phyloP scores from a whole-genome alignment of 306 rosid species.

The Citrullus colocynthis region DNA sequence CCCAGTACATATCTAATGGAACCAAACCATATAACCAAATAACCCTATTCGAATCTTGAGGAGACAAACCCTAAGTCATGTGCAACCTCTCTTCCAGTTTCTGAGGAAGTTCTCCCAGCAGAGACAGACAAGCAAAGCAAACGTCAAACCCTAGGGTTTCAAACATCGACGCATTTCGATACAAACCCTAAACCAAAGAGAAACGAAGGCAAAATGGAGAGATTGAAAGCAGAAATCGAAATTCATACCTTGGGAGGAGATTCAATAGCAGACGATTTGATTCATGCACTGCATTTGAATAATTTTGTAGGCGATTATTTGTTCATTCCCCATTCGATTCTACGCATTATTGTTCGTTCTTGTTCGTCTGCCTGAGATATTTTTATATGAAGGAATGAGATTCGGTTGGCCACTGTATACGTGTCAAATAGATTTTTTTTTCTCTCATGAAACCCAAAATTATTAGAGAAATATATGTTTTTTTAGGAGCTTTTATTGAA shows the following conservation, averaged over 20 bases:
- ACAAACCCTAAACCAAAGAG: not conserved
- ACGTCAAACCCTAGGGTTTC: constrained; percentile 7
- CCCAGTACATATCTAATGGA: not conserved
- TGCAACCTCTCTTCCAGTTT: not conserved
- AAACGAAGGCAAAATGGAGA: not conserved
- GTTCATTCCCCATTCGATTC: not conserved
- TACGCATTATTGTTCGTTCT: not conserved
- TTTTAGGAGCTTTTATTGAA: too few species aligned
- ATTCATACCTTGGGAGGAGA: not conserved
- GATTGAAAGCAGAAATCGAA: not conserved
- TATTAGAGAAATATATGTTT: not conserved
- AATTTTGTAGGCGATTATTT: not conserved
- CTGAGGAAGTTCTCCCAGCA: not conserved
- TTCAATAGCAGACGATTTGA: not conserved
- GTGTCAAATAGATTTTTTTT: not conserved
- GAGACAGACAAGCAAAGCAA: not conserved
- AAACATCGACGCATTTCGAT: not conserved
- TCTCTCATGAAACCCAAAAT: not conserved
- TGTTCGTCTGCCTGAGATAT: not conserved
- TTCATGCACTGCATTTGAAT: not conserved
- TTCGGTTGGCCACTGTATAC: not conserved
- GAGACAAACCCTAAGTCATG: not conserved
- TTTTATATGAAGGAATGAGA: not conserved
- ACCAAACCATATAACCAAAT: not conserved
- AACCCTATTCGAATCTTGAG: not conserved